Conservation (phyloP, 805 yeast species). For the Torulaspora maleeae region DNA sequence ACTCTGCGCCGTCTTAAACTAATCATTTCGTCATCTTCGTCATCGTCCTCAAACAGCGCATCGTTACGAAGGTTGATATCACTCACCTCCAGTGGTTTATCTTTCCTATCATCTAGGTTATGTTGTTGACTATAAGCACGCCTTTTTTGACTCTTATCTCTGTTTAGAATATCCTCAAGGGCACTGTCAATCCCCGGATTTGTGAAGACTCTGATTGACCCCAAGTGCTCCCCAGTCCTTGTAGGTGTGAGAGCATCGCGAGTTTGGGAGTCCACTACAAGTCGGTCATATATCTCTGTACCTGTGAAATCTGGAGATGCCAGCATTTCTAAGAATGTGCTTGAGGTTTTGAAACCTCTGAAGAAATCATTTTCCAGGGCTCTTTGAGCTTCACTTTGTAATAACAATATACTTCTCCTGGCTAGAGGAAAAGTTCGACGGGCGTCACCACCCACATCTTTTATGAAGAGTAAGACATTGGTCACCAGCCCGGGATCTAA, state of each 20-base stretch:
- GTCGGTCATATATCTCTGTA: conserved; percentile 25
- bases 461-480: conserved; percentile 15
- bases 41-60: conserved; percentile 15
- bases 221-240: not conserved
- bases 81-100: not conserved
- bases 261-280: conserved; percentile 16
- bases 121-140: not conserved
- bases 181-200: conserved; percentile 35
- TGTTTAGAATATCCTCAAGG: conserved; percentile 31
- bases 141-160: conserved; percentile 17
- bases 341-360: conserved; percentile 57
- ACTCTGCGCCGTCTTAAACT: not conserved
- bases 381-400: conserved; percentile 52
- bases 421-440: conserved; percentile 38
- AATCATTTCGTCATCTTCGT: conserved; percentile 3
- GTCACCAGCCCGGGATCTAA: conserved; percentile 21
- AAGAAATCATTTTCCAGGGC: conserved; percentile 50
- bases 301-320: conserved; percentile 40
- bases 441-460: conserved; percentile 18
- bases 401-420: conserved; percentile 51
- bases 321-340: conserved; percentile 48
- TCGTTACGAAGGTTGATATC: not conserved
- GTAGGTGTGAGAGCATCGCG: not conserved
- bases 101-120: not conserved
- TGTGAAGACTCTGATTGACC: conserved; percentile 17